Percentiles rank a stretch among this genome's conserved stretches.
Evolutionary conservation across 1,284 basidiomycete species (phyloP).

Genomic region (Coniophora puteana): DNA sequence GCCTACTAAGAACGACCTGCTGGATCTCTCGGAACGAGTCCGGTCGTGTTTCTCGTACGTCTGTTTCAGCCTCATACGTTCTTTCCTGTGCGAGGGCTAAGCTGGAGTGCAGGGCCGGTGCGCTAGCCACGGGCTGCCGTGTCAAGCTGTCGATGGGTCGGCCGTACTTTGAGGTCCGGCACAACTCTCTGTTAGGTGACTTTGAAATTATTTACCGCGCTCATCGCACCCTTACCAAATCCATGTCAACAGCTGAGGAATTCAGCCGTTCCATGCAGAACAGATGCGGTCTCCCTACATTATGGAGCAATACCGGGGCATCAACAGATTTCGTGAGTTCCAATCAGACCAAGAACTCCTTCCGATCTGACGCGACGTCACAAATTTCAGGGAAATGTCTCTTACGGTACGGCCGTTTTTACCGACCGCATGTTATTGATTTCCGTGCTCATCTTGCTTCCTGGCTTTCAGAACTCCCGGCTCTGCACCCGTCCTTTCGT

Average conservation of each 20-base stretch:
- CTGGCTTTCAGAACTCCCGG: constrained; percentile 47
- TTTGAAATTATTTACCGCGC: no score
- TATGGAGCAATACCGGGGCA: constrained; percentile 36
- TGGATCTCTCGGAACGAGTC: constrained; percentile 45
- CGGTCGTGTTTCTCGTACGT: constrained; percentile 55
- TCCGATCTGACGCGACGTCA: constrained; percentile 5
- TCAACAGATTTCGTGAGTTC: constrained; percentile 65
- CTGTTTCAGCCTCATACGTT: neutral
- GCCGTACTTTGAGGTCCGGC: constrained; percentile 54
- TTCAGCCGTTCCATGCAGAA: constrained; percentile 39
- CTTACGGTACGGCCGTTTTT: no score
- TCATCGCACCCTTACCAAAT: constrained; percentile 1
- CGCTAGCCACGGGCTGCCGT: constrained; percentile 65
- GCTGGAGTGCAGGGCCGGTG: constrained; percentile 64
- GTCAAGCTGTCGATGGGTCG: constrained; percentile 41
- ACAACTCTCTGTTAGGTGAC: constrained; percentile 58
- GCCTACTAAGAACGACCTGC: constrained; percentile 53
- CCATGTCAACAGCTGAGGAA: constrained; percentile 34
- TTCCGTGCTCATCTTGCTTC: constrained; percentile 12
- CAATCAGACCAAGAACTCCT: constrained; percentile 1
- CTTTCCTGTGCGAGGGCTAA: constrained; percentile 8
- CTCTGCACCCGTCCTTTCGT: constrained; percentile 64
- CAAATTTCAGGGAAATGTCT: constrained; percentile 56
- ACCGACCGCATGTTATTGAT: constrained; percentile 18
- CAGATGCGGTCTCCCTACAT: constrained; percentile 37